phyloP scores from a whole-genome alignment of 768 basidiomycete genomes.

The Psilocybe cubensis region DNA sequence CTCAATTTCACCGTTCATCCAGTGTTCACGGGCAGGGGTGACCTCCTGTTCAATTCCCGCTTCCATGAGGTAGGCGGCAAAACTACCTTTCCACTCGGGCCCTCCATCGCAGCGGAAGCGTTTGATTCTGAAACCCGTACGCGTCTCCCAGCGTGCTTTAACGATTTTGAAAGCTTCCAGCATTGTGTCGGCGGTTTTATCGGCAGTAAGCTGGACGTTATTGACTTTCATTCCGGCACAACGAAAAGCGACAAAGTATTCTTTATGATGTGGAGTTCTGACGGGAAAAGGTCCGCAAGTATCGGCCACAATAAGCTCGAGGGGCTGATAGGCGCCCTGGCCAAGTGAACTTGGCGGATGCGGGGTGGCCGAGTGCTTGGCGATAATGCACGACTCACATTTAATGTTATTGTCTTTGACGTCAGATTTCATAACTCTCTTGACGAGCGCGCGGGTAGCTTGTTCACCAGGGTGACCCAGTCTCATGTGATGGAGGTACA shows the following conservation, averaged over 20 bases:
- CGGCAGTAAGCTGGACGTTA: slow-evolving; percentile 6
- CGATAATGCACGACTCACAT: slow-evolving; percentile 12
- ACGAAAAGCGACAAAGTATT: background rate
- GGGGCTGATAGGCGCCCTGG: too few species aligned
- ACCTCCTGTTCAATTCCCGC: slow-evolving; percentile 11
- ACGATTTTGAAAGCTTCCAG: too few species aligned
- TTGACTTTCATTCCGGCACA: too few species aligned
- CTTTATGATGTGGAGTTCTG: background rate
- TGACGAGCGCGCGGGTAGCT: too few species aligned
- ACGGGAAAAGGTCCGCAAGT: background rate
- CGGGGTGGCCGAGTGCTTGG: slow-evolving; percentile 3
- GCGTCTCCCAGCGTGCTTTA: slow-evolving; percentile 13
- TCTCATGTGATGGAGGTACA: slow-evolving; percentile 13
- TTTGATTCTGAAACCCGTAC: slow-evolving; percentile 1
- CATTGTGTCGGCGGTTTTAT: slow-evolving; percentile 5
- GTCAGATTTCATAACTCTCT: background rate
- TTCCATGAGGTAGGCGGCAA: too few species aligned
- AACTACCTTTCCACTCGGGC: too few species aligned
- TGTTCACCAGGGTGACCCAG: slow-evolving; percentile 15
- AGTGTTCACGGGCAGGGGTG: slow-evolving; percentile 11
- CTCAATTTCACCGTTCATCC: slow-evolving; percentile 19
- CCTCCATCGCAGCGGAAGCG: too few species aligned
- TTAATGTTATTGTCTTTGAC: background rate
- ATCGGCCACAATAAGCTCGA: too few species aligned
- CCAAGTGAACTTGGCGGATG: too few species aligned